Evolutionary conservation across 768 basidiomycete species (phyloP).

Genomic region (Mrakia gelida): DNA sequence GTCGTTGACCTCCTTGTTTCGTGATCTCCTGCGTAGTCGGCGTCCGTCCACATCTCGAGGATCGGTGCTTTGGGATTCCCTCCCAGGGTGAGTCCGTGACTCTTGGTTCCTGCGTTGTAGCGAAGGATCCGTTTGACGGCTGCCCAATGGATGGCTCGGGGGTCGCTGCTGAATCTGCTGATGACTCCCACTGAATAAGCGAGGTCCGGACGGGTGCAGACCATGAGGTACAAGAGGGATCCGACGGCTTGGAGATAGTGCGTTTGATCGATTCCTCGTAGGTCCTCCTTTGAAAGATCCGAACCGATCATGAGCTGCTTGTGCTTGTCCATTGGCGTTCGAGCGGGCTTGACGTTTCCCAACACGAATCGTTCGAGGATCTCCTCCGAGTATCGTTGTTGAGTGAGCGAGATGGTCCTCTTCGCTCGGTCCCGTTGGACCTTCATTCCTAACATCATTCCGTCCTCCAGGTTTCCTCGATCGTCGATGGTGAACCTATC

Average conservation of each 20-base stretch:
- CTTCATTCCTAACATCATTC: background rate
- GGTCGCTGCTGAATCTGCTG: background rate
- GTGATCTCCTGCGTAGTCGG: conserved; percentile 4
- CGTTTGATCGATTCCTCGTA: no score
- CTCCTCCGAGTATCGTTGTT: background rate
- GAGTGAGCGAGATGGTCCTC: background rate
- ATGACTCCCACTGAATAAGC: conserved; percentile 4
- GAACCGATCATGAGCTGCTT: no score
- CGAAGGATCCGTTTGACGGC: conserved; percentile 7
- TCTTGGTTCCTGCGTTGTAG: background rate
- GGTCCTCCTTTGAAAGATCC: no score
- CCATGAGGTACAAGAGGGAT: conserved; percentile 10
- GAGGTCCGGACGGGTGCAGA: conserved; percentile 13
- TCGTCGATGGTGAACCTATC: conserved; percentile 10
- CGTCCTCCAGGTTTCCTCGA: background rate
- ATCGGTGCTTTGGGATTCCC: no score
- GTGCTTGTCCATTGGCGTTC: no score
- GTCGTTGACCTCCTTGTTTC: background rate
- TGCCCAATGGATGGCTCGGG: conserved; percentile 12
- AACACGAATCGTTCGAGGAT: background rate
- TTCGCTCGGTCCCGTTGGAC: conserved; percentile 1
- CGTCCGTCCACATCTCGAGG: no score
- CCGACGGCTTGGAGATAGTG: conserved; percentile 12
- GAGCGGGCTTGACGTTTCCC: background rate
- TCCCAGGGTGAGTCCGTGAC: no score